phyloP scores from a whole-genome alignment of 352 stramenopile species.

The Pythium dissimile region DNA sequence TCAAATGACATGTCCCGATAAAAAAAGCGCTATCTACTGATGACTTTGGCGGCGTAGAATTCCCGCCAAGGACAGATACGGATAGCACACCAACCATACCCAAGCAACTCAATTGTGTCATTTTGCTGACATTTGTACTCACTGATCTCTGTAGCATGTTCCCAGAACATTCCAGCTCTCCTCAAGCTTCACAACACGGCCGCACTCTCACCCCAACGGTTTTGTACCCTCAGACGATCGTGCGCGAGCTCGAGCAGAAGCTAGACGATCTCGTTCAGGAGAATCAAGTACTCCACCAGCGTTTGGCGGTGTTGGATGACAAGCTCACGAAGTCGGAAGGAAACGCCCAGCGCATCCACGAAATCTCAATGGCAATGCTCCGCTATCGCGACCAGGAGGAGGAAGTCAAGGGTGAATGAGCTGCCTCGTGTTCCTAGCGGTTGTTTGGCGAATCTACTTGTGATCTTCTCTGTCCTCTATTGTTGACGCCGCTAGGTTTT shows the following conservation, averaged over 20 bases:
- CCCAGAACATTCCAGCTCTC: constrained; percentile 11
- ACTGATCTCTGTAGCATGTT: constrained; percentile 29
- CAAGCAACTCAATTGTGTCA: no score
- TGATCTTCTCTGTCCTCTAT: neutral
- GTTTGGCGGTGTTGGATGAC: constrained; percentile 32
- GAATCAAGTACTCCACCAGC: constrained; percentile 36
- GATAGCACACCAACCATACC: constrained; percentile 72
- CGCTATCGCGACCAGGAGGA: constrained; percentile 13
- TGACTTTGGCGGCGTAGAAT: constrained; percentile 88
- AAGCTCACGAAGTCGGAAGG: constrained; percentile 33
- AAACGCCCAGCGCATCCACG: constrained; percentile 36
- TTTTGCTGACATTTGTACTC: no score
- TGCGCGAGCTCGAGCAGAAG: constrained; percentile 19
- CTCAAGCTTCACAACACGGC: neutral
- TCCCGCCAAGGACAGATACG: constrained; percentile 88
- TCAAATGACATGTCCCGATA: no score
- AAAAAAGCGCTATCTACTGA: constrained; percentile 60
- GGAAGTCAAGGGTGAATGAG: constrained; percentile 6
- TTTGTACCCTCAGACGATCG: constrained; percentile 22
- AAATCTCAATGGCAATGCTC: constrained; percentile 46
- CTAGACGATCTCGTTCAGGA: constrained; percentile 29
- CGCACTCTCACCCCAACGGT: constrained; percentile 1
- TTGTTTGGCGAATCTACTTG: neutral
- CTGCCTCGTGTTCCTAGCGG: neutral
- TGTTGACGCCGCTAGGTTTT: neutral